phyloP scores from a whole-genome alignment of 2,329 filamentous ascomycete species.

The Apiospora saccharicola region DNA sequence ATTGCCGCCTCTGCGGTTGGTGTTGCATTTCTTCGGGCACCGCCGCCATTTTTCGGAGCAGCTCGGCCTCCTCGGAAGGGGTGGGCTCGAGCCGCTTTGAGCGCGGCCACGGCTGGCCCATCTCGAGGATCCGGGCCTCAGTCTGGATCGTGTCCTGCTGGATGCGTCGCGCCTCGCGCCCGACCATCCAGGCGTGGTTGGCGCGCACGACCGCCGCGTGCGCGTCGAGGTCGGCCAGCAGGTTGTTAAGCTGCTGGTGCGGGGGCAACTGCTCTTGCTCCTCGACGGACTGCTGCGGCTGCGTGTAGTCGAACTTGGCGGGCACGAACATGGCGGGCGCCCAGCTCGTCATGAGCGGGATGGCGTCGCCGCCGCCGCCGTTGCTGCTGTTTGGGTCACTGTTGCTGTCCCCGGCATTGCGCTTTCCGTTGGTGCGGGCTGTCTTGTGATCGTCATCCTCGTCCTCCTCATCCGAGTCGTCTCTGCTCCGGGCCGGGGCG shows the following conservation, averaged over 20 bases:
- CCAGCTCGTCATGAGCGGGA: constrained; percentile 20
- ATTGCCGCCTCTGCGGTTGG: background rate
- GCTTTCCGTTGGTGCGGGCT: background rate
- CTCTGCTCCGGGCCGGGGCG: constrained; percentile 1
- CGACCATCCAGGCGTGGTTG: constrained; percentile 26
- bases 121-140: background rate
- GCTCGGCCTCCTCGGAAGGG: background rate
- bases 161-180: constrained; percentile 23
- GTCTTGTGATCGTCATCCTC: background rate
- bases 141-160: constrained; percentile 9
- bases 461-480: constrained; percentile 3
- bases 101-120: constrained; percentile 6
- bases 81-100: constrained; percentile 25
- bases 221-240: constrained; percentile 26
- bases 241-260: constrained; percentile 21
- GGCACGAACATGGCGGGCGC: constrained; percentile 29
- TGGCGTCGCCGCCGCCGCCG: background rate
- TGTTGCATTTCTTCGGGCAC: background rate
- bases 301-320: constrained; percentile 27
- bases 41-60: constrained; percentile 7
- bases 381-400: background rate
- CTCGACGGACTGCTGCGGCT: background rate
- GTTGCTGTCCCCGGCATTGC: background rate
- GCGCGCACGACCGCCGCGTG: constrained; percentile 25
- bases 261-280: background rate